Evolutionary conservation across 2,329 filamentous ascomycete species (phyloP).

Genomic region (Berkeleyomyces rouxiae): DNA sequence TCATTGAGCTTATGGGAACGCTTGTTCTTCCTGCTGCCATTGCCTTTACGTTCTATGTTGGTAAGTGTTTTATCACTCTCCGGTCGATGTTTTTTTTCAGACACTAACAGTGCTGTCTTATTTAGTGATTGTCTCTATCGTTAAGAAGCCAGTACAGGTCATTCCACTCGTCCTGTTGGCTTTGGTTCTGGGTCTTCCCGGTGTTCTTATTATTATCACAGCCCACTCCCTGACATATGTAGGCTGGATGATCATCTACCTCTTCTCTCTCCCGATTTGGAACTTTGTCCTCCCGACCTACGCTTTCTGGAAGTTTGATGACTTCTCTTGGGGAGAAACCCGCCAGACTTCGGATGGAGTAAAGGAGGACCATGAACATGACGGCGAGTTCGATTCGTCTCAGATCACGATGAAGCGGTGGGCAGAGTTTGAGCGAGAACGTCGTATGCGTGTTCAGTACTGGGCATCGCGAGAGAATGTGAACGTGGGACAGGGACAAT

Average conservation of each 20-base stretch:
- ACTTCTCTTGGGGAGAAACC: slow-evolving; percentile 98
- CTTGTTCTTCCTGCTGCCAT: slow-evolving; percentile 91
- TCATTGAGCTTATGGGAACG: slow-evolving; percentile 86
- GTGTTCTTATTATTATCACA: slow-evolving; percentile 78
- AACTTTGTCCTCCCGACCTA: slow-evolving; percentile 92
- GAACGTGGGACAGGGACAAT: slow-evolving; percentile 23
- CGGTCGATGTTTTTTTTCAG: background rate
- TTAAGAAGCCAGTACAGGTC: slow-evolving; percentile 57
- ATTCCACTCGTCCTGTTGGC: slow-evolving; percentile 81
- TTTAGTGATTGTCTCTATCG: slow-evolving; percentile 70
- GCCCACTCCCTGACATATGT: slow-evolving; percentile 88
- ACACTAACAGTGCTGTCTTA: slow-evolving; percentile 3
- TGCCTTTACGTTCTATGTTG: slow-evolving; percentile 89
- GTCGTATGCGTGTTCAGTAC: slow-evolving; percentile 32
- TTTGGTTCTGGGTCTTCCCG: slow-evolving; percentile 85
- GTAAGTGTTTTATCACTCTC: slow-evolving; percentile 34
- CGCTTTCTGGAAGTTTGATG: slow-evolving; percentile 98
- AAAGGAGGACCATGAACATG: slow-evolving; percentile 73
- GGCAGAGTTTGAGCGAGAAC: slow-evolving; percentile 78
- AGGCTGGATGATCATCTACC: slow-evolving; percentile 92
- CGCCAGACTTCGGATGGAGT: slow-evolving; percentile 86
- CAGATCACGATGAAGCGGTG: slow-evolving; percentile 99
- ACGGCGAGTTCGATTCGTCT: slow-evolving; percentile 94
- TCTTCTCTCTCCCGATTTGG: slow-evolving; percentile 86
- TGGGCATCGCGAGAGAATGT: slow-evolving; percentile 39